A percentile compares a stretch with the other conserved stretches of the same genome.
Conservation (phyloP, 2,329 filamentous ascomycete genomes). For the Pseudogymnoascus sp. region DNA sequence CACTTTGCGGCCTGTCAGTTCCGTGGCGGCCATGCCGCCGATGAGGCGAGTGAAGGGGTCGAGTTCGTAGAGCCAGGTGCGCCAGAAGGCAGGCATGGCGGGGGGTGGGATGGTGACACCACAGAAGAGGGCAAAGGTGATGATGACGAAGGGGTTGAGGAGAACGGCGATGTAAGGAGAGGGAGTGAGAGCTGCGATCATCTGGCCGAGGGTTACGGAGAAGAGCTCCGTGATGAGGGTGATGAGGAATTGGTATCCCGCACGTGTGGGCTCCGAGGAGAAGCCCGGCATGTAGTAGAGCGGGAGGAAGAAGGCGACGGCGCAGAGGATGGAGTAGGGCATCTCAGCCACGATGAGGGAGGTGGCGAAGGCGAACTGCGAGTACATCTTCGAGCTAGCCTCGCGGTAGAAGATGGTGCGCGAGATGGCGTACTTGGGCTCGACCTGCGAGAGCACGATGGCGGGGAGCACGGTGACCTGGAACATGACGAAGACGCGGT, state of each 20-base stretch:
- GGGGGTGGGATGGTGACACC: conserved; percentile 65
- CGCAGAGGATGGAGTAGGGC: conserved; percentile 38
- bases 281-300: conserved; percentile 53
- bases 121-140: conserved; percentile 65
- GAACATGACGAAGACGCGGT: conserved; percentile 53
- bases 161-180: conserved; percentile 53
- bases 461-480: conserved; percentile 57
- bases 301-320: conserved; percentile 40
- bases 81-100: conserved; percentile 60
- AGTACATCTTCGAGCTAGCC: conserved; percentile 55
- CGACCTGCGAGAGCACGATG: conserved; percentile 50
- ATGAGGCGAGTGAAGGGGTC: conserved; percentile 58
- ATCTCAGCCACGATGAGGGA: conserved; percentile 43
- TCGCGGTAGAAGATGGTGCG: conserved; percentile 51
- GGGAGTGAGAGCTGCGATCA: conserved; percentile 54
- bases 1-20: conserved; percentile 40
- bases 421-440: conserved; percentile 50
- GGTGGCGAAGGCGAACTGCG: conserved; percentile 52
- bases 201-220: conserved; percentile 66
- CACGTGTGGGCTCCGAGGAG: conserved; percentile 22
- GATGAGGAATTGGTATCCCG: conserved; percentile 55
- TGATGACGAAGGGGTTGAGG: conserved; percentile 49
- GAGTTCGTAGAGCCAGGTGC: conserved; percentile 46
- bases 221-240: conserved; percentile 70
- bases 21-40: conserved; percentile 47